Percentiles rank a stretch among this genome's conserved stretches.
Conservation (phyloP, 257 asterid genomes). For the Linaria vulgaris region DNA sequence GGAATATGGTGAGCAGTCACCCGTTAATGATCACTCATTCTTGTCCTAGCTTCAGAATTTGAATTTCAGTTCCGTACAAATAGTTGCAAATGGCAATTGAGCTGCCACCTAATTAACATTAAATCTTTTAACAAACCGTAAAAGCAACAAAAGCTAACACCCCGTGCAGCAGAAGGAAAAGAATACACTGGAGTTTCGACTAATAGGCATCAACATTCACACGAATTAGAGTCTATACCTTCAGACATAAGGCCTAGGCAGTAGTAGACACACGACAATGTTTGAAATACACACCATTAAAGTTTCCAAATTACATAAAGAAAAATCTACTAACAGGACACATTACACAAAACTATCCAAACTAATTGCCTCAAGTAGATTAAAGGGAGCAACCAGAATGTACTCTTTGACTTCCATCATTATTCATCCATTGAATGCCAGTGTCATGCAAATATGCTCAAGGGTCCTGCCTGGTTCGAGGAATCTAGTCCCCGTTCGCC, state of each 20-base stretch:
- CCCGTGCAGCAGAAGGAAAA: background rate
- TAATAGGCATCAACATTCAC: conserved; percentile 20
- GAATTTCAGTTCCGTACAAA: no score
- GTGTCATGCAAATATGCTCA: conserved; percentile 69
- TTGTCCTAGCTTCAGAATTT: no score
- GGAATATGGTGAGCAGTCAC: no score
- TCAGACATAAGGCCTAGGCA: background rate
- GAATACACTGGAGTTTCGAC: background rate
- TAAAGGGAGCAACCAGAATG: background rate
- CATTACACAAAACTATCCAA: conserved; percentile 12
- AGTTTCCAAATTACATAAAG: conserved; percentile 28
- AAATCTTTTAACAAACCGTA: no score
- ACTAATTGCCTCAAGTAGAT: conserved; percentile 6
- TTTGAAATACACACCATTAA: conserved; percentile 25
- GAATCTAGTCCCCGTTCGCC: conserved; percentile 85
- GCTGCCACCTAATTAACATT: no score
- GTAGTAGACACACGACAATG: background rate
- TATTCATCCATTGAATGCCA: conserved; percentile 3
- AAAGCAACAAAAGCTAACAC: background rate
- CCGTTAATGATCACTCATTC: no score
- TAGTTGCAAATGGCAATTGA: no score
- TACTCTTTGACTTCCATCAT: conserved; percentile 14
- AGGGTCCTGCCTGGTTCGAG: conserved; percentile 66
- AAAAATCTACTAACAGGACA: conserved; percentile 16
- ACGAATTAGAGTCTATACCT: background rate